Evolutionary conservation across 2,329 filamentous ascomycete genomes (phyloP).

Genomic region (Phaeomoniella chlamydospora): DNA sequence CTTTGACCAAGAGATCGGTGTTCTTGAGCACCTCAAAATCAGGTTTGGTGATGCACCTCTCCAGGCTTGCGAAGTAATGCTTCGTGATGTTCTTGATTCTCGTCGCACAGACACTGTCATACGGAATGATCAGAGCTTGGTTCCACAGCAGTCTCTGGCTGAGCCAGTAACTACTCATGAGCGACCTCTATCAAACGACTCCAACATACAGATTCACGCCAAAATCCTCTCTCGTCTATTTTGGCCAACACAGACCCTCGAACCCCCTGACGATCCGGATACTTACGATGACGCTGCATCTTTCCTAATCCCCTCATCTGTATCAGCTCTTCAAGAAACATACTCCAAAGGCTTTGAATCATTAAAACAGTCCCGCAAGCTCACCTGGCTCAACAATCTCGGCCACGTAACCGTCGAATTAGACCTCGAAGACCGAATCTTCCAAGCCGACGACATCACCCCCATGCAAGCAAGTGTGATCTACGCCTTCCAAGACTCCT

Average conservation of each 20-base stretch:
- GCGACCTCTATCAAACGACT: slow-evolving; percentile 18
- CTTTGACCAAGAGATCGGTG: slow-evolving; percentile 67
- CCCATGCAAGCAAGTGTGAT: slow-evolving; percentile 77
- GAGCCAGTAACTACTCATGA: slow-evolving; percentile 10
- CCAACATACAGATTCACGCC: slow-evolving; percentile 45
- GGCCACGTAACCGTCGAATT: slow-evolving; percentile 70
- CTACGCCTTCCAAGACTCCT: slow-evolving; percentile 55
- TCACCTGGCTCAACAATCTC: slow-evolving; percentile 75
- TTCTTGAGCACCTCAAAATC: slow-evolving; percentile 75
- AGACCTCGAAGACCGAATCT: slow-evolving; percentile 64
- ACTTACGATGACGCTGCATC: slow-evolving; percentile 3
- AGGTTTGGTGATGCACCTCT: slow-evolving; percentile 74
- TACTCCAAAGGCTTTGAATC: slow-evolving; percentile 67
- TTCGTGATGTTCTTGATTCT: slow-evolving; percentile 82
- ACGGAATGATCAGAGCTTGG: slow-evolving; percentile 33
- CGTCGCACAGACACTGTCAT: slow-evolving; percentile 56
- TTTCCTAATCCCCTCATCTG: slow-evolving; percentile 29
- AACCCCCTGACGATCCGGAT: slow-evolving; percentile 37
- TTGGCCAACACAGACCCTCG: slow-evolving; percentile 67
- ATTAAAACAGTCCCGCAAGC: slow-evolving; percentile 69
- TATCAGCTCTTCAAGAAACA: slow-evolving; percentile 43
- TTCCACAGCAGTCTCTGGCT: slow-evolving; percentile 10
- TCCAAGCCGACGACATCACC: slow-evolving; percentile 51
- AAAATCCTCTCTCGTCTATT: slow-evolving; percentile 86
- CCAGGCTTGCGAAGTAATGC: slow-evolving; percentile 94